Base-by-base conservation (phyloP, 179 eudicot genomes). In the Monotropa hypopitys region DNA sequence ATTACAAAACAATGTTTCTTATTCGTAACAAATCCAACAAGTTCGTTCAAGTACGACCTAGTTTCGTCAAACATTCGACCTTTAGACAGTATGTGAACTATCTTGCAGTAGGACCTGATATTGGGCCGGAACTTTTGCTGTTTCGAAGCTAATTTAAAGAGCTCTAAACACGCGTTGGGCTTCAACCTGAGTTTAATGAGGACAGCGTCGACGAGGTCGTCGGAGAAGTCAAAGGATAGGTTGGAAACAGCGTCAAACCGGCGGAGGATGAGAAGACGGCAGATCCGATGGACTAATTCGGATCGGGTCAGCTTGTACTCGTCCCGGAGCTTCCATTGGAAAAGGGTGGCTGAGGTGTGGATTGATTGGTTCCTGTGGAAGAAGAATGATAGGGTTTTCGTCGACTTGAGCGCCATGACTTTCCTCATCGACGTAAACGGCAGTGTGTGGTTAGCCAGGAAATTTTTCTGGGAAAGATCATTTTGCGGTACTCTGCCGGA, bases 31-130 rank as follows among this genome's bases (percentile, higher is more conserved):
- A 86, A 26, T 46, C 77, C 88, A 7, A 88, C 84, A 21, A 92
- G 85, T 66, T 80, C 79, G 33, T 85, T 79, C 79, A 90, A 75
- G 75, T 84, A 87, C 35, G 53, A 13, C 80, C 87, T 82, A 3
- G 92, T 71, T 78, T 92, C 88, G 63, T 84, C 90, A 53, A 81
- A 89, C 84, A 88, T 43, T 23, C 90, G 84, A 1, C 83, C 92
- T 63, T 78, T 86, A 0, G 93, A 87, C 59, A 94, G 78, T 53
- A 94, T 90, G 46, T 94, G 97, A 16, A 89, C 90, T 30, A 94
- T 72, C 38, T 70, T 85, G 72, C 91, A 84, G 70, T 88, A 88
- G 23, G 89, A 75, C 65, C 81, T 84, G 28, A 78, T 73, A 63
- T 82, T 59, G 0, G 96, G 96, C 10, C 88, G 79, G 49, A 81